Evolutionary conservation across 2,329 filamentous ascomycete genomes (phyloP).

Genomic region (Alternaria conjuncta): DNA sequence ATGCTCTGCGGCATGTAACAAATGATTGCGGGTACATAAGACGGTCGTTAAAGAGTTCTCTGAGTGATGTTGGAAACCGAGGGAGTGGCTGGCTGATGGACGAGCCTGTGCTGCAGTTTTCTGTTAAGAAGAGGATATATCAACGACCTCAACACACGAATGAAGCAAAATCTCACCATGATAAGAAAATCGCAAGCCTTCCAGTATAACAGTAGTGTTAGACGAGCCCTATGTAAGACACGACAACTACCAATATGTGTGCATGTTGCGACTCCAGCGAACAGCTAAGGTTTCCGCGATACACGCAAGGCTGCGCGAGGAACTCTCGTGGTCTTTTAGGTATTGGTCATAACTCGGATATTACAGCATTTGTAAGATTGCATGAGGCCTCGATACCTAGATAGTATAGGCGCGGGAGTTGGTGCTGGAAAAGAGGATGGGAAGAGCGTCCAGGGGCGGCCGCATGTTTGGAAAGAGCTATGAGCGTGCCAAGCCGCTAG

Average conservation of each 20-base stretch:
- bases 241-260: neutral
- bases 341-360: neutral
- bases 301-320: too few relatives aligned
- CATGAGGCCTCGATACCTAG: neutral
- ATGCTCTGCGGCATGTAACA: too few relatives aligned
- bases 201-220: too few relatives aligned
- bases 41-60: neutral
- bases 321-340: neutral
- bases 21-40: neutral
- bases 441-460: neutral
- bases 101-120: neutral
- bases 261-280: neutral
- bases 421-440: neutral
- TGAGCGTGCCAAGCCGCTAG: neutral
- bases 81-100: neutral
- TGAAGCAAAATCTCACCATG: neutral
- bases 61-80: neutral
- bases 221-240: too few relatives aligned
- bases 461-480: neutral
- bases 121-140: neutral
- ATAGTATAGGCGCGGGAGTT: neutral
- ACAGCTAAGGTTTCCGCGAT: neutral
- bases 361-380: neutral
- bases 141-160: neutral
- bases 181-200: neutral